phyloP scores from a whole-genome alignment of 148 eudicot species.

The Bassia scoparia region DNA sequence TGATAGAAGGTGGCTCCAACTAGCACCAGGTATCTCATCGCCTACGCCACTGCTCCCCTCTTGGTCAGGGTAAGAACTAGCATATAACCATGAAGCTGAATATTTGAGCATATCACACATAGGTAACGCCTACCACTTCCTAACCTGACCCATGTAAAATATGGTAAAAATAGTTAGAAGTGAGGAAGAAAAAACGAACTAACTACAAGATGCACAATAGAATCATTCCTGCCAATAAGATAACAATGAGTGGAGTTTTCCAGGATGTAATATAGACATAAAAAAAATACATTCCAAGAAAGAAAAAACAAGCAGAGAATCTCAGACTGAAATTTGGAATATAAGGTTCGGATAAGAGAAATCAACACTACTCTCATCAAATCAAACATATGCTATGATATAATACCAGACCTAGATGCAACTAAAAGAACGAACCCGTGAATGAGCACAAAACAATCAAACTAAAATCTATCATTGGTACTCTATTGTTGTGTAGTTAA shows the following conservation, averaged over 20 bases:
- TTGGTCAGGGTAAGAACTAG: conserved; percentile 27
- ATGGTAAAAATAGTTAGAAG: neutral
- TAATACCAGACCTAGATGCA: neutral
- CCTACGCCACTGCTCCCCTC: conserved; percentile 23
- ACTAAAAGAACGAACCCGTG: neutral
- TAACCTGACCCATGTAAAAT: conserved; percentile 53
- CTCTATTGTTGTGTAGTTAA: no score
- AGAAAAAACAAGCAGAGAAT: neutral
- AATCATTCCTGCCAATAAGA: neutral
- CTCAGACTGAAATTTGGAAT: neutral
- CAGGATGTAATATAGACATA: neutral
- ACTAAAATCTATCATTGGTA: neutral
- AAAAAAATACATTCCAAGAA: conserved; percentile 5
- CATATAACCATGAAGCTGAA: conserved; percentile 52
- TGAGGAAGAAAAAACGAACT: neutral
- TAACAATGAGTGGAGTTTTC: conserved; percentile 4
- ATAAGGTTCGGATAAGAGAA: neutral
- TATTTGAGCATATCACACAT: conserved; percentile 84
- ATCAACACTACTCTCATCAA: neutral
- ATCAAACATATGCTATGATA: neutral
- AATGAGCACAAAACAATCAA: neutral
- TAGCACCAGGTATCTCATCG: conserved; percentile 29
- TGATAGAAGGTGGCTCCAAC: conserved; percentile 58
- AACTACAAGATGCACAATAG: neutral
- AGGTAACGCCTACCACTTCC: conserved; percentile 94